Evolutionary conservation across 2,329 filamentous ascomycete species (phyloP).

Genomic region (Colletotrichum viniferum): DNA sequence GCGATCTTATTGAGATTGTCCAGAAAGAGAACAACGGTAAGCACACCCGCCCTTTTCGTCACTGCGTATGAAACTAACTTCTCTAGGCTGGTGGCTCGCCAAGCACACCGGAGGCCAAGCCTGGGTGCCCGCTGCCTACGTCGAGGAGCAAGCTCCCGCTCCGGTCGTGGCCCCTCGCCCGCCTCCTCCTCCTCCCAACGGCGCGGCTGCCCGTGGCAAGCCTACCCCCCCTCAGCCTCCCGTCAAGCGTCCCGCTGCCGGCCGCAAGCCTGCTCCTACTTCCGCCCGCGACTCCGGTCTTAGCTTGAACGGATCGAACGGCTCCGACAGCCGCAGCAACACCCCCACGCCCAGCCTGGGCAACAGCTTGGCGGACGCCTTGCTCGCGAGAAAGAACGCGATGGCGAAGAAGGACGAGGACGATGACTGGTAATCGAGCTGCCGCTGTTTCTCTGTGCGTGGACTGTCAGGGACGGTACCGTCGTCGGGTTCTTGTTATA

Average conservation of each 20-base stretch:
- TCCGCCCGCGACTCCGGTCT: conserved; percentile 73
- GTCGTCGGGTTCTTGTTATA: conserved; percentile 5
- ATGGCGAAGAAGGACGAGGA: conserved; percentile 74
- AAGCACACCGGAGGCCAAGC: conserved; percentile 77
- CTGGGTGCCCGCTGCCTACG: conserved; percentile 93
- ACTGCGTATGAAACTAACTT: conserved; percentile 35
- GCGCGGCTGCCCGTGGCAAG: conserved; percentile 60
- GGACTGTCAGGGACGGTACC: conserved; percentile 8
- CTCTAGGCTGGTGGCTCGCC: conserved; percentile 91
- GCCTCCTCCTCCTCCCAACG: conserved; percentile 68
- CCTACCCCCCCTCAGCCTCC: conserved; percentile 78
- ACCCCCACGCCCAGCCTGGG: conserved; percentile 75
- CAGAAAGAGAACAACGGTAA: conserved; percentile 94
- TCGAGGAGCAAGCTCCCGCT: conserved; percentile 79
- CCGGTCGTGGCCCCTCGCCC: conserved; percentile 64
- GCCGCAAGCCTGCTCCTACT: conserved; percentile 72
- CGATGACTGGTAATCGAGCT: conserved; percentile 65
- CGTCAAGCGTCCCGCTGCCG: conserved; percentile 75
- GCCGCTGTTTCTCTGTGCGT: conserved; percentile 7
- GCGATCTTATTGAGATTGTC: conserved; percentile 86
- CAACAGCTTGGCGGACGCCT: conserved; percentile 78
- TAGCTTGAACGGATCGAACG: conserved; percentile 63
- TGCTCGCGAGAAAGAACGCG: conserved; percentile 76
- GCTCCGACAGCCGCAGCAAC: conserved; percentile 67
- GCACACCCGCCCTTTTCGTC: conserved; percentile 28